Percentiles rank a stretch among this genome's conserved stretches.
These are phyloP conservation scores for Anisodus tanguticus DNA, from an alignment of 257 asterid genomes.

Conservation along the genomic window DNA sequence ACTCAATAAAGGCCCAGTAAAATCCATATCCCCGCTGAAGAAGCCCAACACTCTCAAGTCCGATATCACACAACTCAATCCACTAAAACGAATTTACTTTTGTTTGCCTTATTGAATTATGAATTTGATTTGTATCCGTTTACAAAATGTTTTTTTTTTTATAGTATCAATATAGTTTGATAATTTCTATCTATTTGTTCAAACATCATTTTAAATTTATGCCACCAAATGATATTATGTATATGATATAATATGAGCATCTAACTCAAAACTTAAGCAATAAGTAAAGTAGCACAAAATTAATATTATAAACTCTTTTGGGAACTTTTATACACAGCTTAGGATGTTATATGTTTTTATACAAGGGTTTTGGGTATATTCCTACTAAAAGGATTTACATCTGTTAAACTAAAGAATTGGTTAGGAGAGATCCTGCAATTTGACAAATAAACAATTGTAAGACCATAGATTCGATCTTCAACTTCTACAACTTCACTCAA, in stretches of 20 bases:
- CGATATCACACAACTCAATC: background rate
- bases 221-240: too few species aligned
- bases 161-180: too few species aligned
- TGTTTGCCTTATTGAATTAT: background rate
- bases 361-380: background rate
- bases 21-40: background rate
- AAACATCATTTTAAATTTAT: too few species aligned
- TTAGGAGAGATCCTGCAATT: background rate
- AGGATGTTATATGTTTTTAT: too few species aligned
- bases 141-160: too few species aligned
- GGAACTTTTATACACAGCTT: too few species aligned
- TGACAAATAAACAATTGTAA: too few species aligned
- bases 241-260: background rate
- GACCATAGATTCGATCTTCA: too few species aligned
- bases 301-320: background rate
- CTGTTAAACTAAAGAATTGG: too few species aligned
- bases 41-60: background rate
- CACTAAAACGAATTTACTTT: background rate
- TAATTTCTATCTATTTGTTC: too few species aligned
- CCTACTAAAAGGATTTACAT: background rate
- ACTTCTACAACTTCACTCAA: too few species aligned
- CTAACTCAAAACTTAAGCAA: background rate
- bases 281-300: too few species aligned
- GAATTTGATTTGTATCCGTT: background rate
- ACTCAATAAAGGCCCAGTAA: background rate